phyloP scores from a whole-genome alignment of 257 asterid species.

The Pogostemon cablin region DNA sequence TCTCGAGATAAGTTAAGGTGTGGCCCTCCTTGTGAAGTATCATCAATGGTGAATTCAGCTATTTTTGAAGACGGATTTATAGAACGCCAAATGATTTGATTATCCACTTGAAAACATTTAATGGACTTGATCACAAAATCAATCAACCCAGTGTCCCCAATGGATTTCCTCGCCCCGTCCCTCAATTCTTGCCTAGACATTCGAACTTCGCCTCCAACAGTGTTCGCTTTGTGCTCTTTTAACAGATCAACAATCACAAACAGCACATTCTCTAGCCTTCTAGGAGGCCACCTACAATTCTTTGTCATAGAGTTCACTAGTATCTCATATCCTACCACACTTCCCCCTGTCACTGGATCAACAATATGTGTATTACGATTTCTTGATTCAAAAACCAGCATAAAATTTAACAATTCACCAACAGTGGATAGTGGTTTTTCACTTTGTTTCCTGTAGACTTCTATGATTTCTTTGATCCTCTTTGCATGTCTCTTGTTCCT shows the following conservation, averaged over 20 bases:
- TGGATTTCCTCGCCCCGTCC: slow-evolving; percentile 55
- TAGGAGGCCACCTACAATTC: slow-evolving; percentile 74
- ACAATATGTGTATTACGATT: slow-evolving; percentile 19
- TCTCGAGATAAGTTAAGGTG: slow-evolving; percentile 45
- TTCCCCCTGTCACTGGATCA: slow-evolving; percentile 32
- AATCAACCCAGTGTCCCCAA: slow-evolving; percentile 91
- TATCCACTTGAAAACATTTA: slow-evolving; percentile 54
- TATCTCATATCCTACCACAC: slow-evolving; percentile 39
- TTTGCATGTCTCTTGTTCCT: slow-evolving; percentile 37
- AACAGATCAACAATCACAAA: slow-evolving; percentile 52
- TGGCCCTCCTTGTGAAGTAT: slow-evolving; percentile 21
- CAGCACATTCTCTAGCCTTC: slow-evolving; percentile 56
- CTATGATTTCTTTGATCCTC: slow-evolving; percentile 47
- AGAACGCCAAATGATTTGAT: slow-evolving; percentile 54
- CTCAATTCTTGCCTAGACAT: slow-evolving; percentile 72
- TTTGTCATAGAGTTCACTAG: slow-evolving; percentile 52
- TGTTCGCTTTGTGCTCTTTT: slow-evolving; percentile 44
- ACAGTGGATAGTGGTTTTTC: slow-evolving; percentile 50
- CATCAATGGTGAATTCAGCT: slow-evolving; percentile 57
- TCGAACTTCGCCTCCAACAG: slow-evolving; percentile 32
- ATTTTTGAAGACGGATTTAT: slow-evolving; percentile 48
- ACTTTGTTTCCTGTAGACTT: slow-evolving; percentile 49
- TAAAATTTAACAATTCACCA: slow-evolving; percentile 57
- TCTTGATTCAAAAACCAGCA: slow-evolving; percentile 49
- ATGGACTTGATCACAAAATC: slow-evolving; percentile 82